Evolutionary conservation across 2,329 filamentous ascomycete species (phyloP).

Genomic region (Botrytis hyacinthi): DNA sequence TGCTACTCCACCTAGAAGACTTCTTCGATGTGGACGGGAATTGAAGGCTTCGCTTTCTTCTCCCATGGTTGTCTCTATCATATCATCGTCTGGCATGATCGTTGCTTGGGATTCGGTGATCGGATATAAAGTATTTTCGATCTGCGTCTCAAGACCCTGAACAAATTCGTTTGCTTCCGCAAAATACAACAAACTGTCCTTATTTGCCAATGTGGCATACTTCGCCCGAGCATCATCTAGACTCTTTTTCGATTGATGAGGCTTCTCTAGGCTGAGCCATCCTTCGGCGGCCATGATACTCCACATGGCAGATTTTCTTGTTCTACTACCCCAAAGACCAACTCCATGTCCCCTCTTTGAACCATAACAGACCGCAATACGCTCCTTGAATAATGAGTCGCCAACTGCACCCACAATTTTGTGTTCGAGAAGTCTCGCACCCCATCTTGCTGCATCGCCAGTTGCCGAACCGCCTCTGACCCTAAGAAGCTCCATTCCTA

Average conservation of each 20-base stretch:
- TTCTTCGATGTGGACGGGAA: conserved; percentile 50
- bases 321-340: conserved; percentile 66
- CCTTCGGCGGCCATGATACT: conserved; percentile 76
- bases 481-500: conserved; percentile 79
- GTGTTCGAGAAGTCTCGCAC: conserved; percentile 73
- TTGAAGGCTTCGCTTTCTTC: conserved; percentile 56
- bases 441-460: conserved; percentile 87
- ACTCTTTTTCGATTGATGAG: conserved; percentile 73
- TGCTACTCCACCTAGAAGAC: conserved; percentile 48
- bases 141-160: conserved; percentile 47
- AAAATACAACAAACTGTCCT: conserved; percentile 54
- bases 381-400: conserved; percentile 80
- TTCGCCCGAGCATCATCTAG: conserved; percentile 65
- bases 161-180: conserved; percentile 52
- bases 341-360: conserved; percentile 67
- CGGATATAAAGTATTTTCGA: conserved; percentile 37
- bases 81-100: conserved; percentile 19
- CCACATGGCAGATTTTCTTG: conserved; percentile 88
- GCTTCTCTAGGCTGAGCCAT: conserved; percentile 77
- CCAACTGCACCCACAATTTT: conserved; percentile 72
- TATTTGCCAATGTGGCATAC: conserved; percentile 51
- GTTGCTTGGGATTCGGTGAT: conserved; percentile 26
- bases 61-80: conserved; percentile 21
- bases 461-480: conserved; percentile 75
- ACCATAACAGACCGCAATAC: conserved; percentile 79